A percentile compares a stretch with the other conserved stretches of the same genome.
These are phyloP conservation scores for Gossypium turneri DNA, from an alignment of 345 rosid genomes.

Conservation along the genomic window DNA sequence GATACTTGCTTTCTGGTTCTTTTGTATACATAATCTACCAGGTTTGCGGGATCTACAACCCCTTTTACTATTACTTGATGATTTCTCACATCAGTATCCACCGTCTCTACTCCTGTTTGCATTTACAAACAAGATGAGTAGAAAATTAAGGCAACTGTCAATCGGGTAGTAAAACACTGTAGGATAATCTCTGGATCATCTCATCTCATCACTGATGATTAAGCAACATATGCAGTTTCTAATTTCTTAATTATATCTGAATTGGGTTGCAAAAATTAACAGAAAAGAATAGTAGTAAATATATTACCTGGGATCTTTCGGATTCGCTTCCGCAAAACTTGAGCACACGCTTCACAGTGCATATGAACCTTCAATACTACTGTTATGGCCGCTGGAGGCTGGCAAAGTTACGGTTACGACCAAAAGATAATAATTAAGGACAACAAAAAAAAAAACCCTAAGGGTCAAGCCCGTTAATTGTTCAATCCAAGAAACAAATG, in stretches of 20 bases:
- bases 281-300: neutral
- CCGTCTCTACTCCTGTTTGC: constrained; percentile 54
- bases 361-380: constrained; percentile 49
- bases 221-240: neutral
- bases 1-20: constrained; percentile 49
- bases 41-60: constrained; percentile 43
- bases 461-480: neutral
- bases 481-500: neutral
- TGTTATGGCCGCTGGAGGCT: constrained; percentile 48
- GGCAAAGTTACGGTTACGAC: neutral
- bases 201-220: neutral
- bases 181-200: too few relatives aligned
- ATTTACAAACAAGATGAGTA: too few relatives aligned
- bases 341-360: constrained; percentile 82
- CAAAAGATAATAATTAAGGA: too few relatives aligned
- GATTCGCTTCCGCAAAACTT: constrained; percentile 41
- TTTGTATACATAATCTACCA: constrained; percentile 45
- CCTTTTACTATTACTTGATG: constrained; percentile 50
- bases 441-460: neutral
- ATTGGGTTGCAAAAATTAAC: neutral
- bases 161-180: too few relatives aligned
- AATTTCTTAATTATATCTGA: neutral
- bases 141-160: too few relatives aligned
- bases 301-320: constrained; percentile 29
- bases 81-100: constrained; percentile 43